Evolutionary conservation across 768 basidiomycete genomes (phyloP).

Genomic region (Boletus coccyginus): DNA sequence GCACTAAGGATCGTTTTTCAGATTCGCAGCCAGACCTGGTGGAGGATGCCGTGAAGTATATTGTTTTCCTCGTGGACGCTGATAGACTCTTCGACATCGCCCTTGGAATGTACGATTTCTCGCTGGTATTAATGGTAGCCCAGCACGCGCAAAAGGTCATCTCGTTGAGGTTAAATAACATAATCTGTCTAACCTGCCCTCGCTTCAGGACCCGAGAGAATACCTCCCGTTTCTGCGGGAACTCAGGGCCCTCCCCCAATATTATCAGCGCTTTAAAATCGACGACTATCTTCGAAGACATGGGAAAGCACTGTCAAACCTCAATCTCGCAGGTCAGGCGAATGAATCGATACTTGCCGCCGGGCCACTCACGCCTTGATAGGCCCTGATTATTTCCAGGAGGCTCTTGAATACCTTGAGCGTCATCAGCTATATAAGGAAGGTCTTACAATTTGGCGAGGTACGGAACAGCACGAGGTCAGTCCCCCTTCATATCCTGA

Average conservation of each 20-base stretch:
- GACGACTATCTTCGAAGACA: constrained; percentile 87
- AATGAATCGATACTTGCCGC: not conserved
- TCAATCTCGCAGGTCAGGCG: constrained; percentile 65
- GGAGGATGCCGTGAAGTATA: constrained; percentile 96
- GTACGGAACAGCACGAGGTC: constrained; percentile 62
- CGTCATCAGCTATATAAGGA: constrained; percentile 69
- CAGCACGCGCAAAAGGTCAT: constrained; percentile 93
- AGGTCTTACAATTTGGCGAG: constrained; percentile 74
- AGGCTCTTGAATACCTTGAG: constrained; percentile 78
- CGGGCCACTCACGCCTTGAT: constrained; percentile 7
- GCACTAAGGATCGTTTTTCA: constrained; percentile 1
- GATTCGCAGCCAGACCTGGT: constrained; percentile 65
- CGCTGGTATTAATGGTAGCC: constrained; percentile 91
- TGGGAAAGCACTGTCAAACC: constrained; percentile 68
- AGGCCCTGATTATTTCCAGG: constrained; percentile 74
- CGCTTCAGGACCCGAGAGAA: constrained; percentile 85
- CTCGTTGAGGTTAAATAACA: not conserved
- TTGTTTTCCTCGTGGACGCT: constrained; percentile 96
- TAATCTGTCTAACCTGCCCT: constrained; percentile 3
- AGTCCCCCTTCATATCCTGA: constrained; percentile 13
- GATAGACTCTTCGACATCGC: constrained; percentile 90
- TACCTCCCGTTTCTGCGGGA: constrained; percentile 97
- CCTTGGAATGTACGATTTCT: constrained; percentile 98
- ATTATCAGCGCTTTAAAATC: constrained; percentile 86
- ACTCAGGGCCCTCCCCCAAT: constrained; percentile 66